Base-by-base conservation (phyloP, 768 basidiomycete species). In the Daedaleopsis sinensis region DNA sequence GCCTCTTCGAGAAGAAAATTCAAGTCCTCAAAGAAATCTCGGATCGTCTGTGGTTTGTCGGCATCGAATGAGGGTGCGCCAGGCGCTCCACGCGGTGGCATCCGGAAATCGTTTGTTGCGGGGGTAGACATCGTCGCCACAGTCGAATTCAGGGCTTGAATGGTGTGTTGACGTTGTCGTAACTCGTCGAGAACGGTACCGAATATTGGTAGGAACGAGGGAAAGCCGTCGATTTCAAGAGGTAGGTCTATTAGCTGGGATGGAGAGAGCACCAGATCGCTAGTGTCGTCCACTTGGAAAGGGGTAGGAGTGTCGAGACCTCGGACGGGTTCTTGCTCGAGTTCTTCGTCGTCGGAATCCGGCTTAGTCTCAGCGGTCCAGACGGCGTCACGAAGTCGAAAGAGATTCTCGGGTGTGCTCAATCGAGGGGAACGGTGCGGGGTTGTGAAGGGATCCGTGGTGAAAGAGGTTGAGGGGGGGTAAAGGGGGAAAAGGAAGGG, bases 11-110 rank as follows among this genome's bases (percentile, higher is more conserved):
- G 35, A 35, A 50, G 52, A 35, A 46, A 61, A 0, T 58, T 55
- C 0, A 65, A 38, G 13, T 65, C 59, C 23, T 65, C 58, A 38
- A 65, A 65, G 59, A 57, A 65, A 51, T 56, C 55, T 49, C 51
- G 51, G 35, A 65, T 56, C 6, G 63, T 11, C 18, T 52, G 59
- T 0, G 51, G 55, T 2, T 60, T 18, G 15, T 15, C 16, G 1
- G 51, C 59, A 21, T 61, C 59, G 42, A 61, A 65, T 19, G 10
- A 23, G 0, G 63, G 63, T 27, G 63, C 63, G 2, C 55, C 55
- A 0, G 58, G 6, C 1, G 53, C 48, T 23, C 63, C 63, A 27
- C 55, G 58, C 6, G 44, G 36, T 7, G 63, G 63, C 18, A 64
- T 36, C 2, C 60, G 60, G 21, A 52, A 61, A 0, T 49, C 53